Base-by-base conservation (phyloP, 148 eudicot genomes). In the Fallopia convolvulus region DNA sequence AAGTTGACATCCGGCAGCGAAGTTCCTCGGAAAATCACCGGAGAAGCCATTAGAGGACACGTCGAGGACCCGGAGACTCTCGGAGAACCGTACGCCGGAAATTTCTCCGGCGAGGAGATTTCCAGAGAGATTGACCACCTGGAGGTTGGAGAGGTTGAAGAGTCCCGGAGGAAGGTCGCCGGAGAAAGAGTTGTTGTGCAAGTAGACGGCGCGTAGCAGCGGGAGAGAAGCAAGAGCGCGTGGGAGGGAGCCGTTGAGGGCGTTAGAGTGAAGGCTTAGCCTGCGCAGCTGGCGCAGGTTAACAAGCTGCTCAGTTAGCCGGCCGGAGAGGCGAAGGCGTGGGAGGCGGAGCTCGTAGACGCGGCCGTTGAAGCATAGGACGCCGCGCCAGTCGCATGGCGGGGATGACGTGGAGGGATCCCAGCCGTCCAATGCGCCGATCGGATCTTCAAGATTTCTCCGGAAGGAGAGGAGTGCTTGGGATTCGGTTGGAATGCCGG, bases 261-360 rank as follows among this genome's bases (percentile, higher is more conserved):
- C 66, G 80, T 90, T 92, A 20, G 88, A 89, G 46, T 82, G 90
- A 70, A 91, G 90, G 84, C 88, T 86, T 2, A 91, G 73, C 72
- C 86, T 83, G 44, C 86, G 91, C 36, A 91, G 83, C 81, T 46
- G 70, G 71, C 79, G 76, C 36, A 87, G 83, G 76, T 79, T 52
- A 70, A 78, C 61, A 70, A 89, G 71, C 4, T 53, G 76, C 20
- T 58, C 81, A 14, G 83, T 44, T 23, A 90, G 79, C 0, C 61
- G 77, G 4, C 92, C 94, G 75, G 81, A n/a, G 77, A 91, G 91
- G 32, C 53, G 72, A 32, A 83, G 86, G 10, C 77, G 70, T 10
- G 90, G 89, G 7, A 88, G 88, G 20, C 88, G 84, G 68, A 88
- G 87, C 46, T 81, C 83, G 26, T n/a, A 52, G 40, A 84, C 85